A percentile compares a stretch with the other conserved stretches of the same genome.
phyloP scores from a whole-genome alignment of 306 rosid genomes.

The Acacia crassicarpa region DNA sequence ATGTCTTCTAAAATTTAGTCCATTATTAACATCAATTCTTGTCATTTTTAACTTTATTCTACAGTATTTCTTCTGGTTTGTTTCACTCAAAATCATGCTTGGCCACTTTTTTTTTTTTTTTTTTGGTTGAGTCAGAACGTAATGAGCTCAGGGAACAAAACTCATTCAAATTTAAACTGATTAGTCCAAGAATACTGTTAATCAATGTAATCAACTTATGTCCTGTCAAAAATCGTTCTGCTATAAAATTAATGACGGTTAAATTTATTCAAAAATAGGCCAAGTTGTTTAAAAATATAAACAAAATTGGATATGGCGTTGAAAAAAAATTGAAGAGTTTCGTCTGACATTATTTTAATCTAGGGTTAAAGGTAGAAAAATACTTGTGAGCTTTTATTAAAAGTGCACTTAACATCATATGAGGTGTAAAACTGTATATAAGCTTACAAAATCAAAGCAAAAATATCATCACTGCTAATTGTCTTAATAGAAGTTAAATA shows the following conservation, averaged over 20 bases:
- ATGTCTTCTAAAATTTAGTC: conserved; percentile 16
- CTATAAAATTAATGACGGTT: background rate
- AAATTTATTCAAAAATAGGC: background rate
- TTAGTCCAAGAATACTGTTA: background rate
- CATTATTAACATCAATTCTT: background rate
- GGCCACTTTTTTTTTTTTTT: background rate
- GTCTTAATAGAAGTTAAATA: too few species aligned
- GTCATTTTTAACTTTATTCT: background rate
- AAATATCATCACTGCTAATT: too few species aligned
- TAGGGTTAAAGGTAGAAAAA: too few species aligned
- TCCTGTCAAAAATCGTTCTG: background rate
- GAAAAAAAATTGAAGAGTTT: background rate
- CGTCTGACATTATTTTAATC: background rate
- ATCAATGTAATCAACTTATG: background rate
- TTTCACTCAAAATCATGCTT: background rate
- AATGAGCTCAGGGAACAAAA: background rate
- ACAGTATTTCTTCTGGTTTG: background rate
- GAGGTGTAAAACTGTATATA: too few species aligned
- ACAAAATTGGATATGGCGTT: background rate
- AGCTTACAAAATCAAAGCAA: too few species aligned
- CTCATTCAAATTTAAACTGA: too few species aligned
- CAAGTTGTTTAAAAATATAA: background rate
- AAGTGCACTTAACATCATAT: too few species aligned
- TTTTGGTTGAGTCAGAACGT: background rate
- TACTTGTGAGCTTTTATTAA: too few species aligned